Evolutionary conservation across 2,329 filamentous ascomycete species (phyloP).

Genomic region (Dothidotthia symphoricarpi): DNA sequence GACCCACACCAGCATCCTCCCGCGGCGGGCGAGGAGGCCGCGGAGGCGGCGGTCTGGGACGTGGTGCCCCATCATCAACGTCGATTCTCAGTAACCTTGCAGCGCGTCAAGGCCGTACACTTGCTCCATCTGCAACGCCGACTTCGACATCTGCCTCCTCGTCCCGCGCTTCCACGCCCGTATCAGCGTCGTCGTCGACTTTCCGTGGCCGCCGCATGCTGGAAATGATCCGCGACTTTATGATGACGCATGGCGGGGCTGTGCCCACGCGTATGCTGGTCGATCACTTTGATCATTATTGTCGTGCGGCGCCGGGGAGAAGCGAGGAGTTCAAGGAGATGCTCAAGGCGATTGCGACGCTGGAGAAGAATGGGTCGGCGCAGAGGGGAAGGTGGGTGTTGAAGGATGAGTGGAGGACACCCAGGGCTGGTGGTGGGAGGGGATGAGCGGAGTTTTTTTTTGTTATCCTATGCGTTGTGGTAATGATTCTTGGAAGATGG

Average conservation of each 20-base stretch:
- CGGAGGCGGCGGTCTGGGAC: constrained; percentile 24
- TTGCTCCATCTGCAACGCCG: constrained; percentile 6
- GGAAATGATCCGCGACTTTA: constrained; percentile 69
- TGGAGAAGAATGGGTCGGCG: constrained; percentile 58
- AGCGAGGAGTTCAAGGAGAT: constrained; percentile 75
- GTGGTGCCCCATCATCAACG: constrained; percentile 45
- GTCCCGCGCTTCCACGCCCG: constrained; percentile 31
- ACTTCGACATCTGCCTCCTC: constrained; percentile 15
- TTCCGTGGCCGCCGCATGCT: constrained; percentile 47
- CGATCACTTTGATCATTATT: constrained; percentile 84
- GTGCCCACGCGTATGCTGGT: constrained; percentile 83
- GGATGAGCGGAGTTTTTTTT: background rate
- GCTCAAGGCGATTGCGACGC: constrained; percentile 69
- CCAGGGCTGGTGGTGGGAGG: constrained; percentile 3
- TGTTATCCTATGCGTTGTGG: background rate
- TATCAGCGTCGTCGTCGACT: constrained; percentile 21
- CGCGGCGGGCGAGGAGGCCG: constrained; percentile 43
- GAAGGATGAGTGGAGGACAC: constrained; percentile 52
- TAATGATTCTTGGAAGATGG: background rate
- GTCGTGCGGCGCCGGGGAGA: constrained; percentile 65
- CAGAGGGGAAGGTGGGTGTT: constrained; percentile 57
- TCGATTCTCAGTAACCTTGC: constrained; percentile 47
- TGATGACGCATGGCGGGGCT: constrained; percentile 72
- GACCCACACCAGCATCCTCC: constrained; percentile 36
- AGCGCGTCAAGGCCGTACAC: constrained; percentile 39